Conservation (phyloP, 208 protist species). For the Balamuthia mandrillaris region DNA sequence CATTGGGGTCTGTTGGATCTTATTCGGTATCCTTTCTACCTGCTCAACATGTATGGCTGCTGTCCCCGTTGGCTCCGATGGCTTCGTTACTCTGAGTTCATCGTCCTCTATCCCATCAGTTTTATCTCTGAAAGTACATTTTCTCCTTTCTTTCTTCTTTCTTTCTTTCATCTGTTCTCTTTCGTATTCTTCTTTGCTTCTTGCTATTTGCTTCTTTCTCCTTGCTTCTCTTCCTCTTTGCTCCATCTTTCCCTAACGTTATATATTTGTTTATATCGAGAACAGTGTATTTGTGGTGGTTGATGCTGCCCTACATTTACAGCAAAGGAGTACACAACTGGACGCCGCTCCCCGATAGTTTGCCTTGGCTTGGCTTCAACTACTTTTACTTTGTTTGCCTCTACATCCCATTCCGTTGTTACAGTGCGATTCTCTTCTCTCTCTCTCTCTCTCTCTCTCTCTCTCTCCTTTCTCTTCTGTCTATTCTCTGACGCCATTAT, state of each 20-base stretch:
- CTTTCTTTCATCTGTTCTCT: not conserved
- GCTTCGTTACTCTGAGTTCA: slow-evolving; percentile 2
- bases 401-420: not conserved
- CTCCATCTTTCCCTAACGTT: not conserved
- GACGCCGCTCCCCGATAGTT: not conserved
- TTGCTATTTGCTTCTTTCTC: not conserved
- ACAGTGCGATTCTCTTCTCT: too few species aligned
- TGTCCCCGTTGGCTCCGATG: not conserved
- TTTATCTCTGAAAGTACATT: not conserved
- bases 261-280: not conserved
- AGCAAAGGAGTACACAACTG: not conserved
- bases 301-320: not conserved
- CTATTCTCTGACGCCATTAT: not conserved
- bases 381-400: not conserved
- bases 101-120: slow-evolving; percentile 15
- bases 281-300: not conserved
- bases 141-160: too few species aligned
- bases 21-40: slow-evolving; percentile 4
- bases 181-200: not conserved
- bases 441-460: not conserved
- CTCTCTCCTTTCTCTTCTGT: not conserved
- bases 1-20: not conserved
- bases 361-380: not conserved
- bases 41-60: not conserved
- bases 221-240: not conserved